A percentile compares a stretch with the other conserved stretches of the same genome.
Evolutionary conservation across 441 rosid species (phyloP).

Genomic region (Eruca vesicaria): DNA sequence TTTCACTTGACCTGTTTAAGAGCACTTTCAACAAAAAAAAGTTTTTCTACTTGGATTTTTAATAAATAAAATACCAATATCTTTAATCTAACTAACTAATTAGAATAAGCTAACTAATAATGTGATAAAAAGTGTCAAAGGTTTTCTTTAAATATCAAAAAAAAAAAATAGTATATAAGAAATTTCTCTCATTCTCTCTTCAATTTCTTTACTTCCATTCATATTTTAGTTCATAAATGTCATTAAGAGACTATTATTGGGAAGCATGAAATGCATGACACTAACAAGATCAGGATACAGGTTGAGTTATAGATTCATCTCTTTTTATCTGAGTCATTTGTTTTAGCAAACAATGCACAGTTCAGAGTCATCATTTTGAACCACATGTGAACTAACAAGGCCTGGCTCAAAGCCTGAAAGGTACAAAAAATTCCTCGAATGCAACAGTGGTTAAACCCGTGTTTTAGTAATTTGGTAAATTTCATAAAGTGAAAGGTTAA

Average conservation of each 20-base stretch:
- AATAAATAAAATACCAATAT: neutral
- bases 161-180: neutral
- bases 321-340: neutral
- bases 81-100: neutral
- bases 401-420: neutral
- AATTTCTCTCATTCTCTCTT: neutral
- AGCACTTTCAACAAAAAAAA: neutral
- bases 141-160: neutral
- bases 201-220: neutral
- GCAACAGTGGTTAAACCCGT: neutral
- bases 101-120: neutral
- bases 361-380: neutral
- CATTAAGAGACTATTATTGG: neutral
- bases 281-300: neutral
- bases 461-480: slow-evolving; percentile 3
- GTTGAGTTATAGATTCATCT: neutral
- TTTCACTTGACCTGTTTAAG: neutral
- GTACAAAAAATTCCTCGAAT: neutral
- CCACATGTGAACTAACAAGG: neutral
- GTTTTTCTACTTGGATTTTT: neutral
- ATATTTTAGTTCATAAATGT: neutral
- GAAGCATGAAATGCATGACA: slow-evolving; percentile 3
- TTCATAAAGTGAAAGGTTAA: neutral
- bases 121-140: neutral
- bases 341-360: neutral